Conservation (phyloP, 331 rosid genomes). For the Rosa hybrid region DNA sequence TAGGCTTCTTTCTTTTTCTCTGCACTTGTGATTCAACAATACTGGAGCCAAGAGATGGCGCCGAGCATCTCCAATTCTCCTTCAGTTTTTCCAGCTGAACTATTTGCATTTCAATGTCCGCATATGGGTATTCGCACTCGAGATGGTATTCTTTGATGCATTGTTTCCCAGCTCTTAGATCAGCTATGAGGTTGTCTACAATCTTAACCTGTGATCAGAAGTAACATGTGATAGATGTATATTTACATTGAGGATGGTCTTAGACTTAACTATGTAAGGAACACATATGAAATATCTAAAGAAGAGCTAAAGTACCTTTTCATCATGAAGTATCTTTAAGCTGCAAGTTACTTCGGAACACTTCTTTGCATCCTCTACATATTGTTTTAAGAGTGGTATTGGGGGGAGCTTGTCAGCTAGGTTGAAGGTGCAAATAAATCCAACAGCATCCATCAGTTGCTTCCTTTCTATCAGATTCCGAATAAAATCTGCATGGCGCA, state of each 20-base stretch:
- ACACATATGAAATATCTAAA: background rate
- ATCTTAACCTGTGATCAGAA: conserved; percentile 36
- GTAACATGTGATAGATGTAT: background rate
- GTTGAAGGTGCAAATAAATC: conserved; percentile 53
- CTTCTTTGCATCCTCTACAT: conserved; percentile 19
- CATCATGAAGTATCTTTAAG: background rate
- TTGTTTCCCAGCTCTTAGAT: conserved; percentile 23
- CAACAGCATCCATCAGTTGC: conserved; percentile 47
- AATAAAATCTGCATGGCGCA: conserved; percentile 42
- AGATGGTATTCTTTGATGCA: conserved; percentile 45
- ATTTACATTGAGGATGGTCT: conserved; percentile 1
- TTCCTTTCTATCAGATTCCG: conserved; percentile 41
- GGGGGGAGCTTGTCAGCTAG: conserved; percentile 45
- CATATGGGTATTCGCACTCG: conserved; percentile 26
- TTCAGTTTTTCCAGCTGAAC: conserved; percentile 23
- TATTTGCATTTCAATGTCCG: conserved; percentile 28
- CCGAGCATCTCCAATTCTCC: conserved; percentile 16
- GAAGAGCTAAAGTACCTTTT: conserved; percentile 32
- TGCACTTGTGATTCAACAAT: background rate
- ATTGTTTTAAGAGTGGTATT: conserved; percentile 31
- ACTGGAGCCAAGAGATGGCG: background rate
- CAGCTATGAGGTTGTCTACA: conserved; percentile 33
- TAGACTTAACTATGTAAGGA: no score
- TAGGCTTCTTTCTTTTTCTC: background rate
- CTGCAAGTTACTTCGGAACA: conserved; percentile 9